phyloP scores from a whole-genome alignment of 176 grass and related monocot species.

The Aegilops bicornis region DNA sequence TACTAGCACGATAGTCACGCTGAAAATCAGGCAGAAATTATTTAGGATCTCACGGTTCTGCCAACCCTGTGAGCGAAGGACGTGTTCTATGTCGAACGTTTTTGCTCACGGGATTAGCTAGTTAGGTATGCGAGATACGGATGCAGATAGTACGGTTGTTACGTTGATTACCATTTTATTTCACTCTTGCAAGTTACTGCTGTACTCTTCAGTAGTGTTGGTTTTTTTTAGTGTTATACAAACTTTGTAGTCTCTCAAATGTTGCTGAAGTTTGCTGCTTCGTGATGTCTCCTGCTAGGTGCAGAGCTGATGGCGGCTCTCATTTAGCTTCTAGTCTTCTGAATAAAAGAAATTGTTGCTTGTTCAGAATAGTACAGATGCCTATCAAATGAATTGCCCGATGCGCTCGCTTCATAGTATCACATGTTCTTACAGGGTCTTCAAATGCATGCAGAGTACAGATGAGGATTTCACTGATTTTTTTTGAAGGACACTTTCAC shows the following conservation, averaged over 20 bases:
- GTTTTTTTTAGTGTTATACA: not conserved
- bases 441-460: not conserved
- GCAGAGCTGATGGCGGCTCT: not conserved
- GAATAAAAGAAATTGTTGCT: not conserved
- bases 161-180: not conserved
- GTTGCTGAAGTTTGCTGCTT: not conserved
- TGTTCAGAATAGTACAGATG: not conserved
- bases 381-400: not conserved
- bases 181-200: not conserved
- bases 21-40: not conserved
- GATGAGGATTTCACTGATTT: not conserved
- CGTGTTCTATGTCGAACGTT: not conserved
- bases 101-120: not conserved
- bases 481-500: not conserved
- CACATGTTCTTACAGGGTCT: not conserved
- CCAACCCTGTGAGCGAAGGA: not conserved
- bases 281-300: not conserved
- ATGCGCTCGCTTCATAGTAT: too few relatives aligned
- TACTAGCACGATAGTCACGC: constrained; percentile 28
- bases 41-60: not conserved
- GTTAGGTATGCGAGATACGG: not conserved
- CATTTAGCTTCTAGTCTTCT: not conserved
- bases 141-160: not conserved
- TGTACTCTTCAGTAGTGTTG: not conserved
- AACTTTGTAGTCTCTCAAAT: not conserved